Conservation (phyloP, 257 asterid species). For the Eucommia ulmoides region DNA sequence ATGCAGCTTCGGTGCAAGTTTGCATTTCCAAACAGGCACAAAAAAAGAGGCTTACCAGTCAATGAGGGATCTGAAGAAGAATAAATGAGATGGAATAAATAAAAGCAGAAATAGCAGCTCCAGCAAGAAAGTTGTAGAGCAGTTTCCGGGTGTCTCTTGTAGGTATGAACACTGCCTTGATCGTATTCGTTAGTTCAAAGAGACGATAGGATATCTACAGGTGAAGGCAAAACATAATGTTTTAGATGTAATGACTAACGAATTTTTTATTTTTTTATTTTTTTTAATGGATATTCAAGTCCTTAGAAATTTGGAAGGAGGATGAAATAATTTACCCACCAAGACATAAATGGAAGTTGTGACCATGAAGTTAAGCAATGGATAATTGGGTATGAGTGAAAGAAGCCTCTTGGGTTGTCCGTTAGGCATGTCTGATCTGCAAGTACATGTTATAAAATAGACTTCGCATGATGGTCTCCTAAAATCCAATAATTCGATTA, state of each 20-base stretch:
- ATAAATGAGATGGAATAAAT: constrained; percentile 50
- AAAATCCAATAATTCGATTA: neutral
- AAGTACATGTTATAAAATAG: constrained; percentile 1
- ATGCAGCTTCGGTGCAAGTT: too few relatives aligned
- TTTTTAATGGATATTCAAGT: too few relatives aligned
- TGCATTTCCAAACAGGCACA: too few relatives aligned
- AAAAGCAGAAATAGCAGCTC: constrained; percentile 34
- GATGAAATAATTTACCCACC: constrained; percentile 32
- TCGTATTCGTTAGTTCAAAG: constrained; percentile 84
- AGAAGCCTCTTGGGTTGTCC: constrained; percentile 99
- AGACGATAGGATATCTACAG: constrained; percentile 71
- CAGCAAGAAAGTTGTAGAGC: constrained; percentile 55
- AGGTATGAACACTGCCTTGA: constrained; percentile 73
- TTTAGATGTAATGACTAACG: neutral
- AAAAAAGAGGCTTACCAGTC: constrained; percentile 32
- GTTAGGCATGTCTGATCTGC: constrained; percentile 78
- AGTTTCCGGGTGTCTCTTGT: constrained; percentile 58
- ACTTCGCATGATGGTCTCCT: neutral
- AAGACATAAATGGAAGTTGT: constrained; percentile 69
- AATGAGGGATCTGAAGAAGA: constrained; percentile 62
- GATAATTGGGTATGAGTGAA: constrained; percentile 78
- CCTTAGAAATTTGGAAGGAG: constrained; percentile 1
- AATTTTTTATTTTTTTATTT: neutral
- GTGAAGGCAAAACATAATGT: constrained; percentile 1
- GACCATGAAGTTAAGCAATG: constrained; percentile 94